Evolutionary conservation across 2,329 filamentous ascomycete genomes (phyloP), one percentile per base, ranked within the genome.

Genomic region (Ceratocystis huliohia): DNA sequence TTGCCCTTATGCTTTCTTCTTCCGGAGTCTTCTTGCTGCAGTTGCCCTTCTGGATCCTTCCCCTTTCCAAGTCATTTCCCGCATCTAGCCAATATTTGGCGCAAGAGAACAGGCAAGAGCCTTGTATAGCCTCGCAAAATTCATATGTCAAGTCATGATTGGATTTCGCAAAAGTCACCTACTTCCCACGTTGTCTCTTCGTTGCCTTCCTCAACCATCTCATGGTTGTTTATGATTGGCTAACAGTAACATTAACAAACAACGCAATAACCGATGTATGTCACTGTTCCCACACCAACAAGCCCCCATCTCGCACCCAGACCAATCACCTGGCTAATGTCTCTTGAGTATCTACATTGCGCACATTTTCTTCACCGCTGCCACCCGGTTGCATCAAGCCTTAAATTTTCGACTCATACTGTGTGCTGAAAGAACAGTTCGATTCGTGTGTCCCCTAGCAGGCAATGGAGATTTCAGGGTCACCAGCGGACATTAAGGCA

Each of bases 381-480:
- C 56, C 17, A n/a, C 28, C 10, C 6, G 25, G 56, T 20, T n/a
- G 56, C 17, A 33, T 37, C 7, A 25, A 10, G 48, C n/a, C 30
- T 37, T 59, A 10, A 10, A n/a, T n/a, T 33, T 5, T 37, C 17
- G 33, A 13, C 28, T 10, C 17, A 13, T 8, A 33, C 7, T 37
- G 56, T 37, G 56, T 33, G 28, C 33, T 7, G 28, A 15, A n/a
- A 37, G 33, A n/a, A 59, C 17, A 10, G 17, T n/a, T 7, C 6
- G n/a, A 30, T 8, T 17, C 56, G 17, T 59, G 8, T 30, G 28
- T 17, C 30, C 28, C 56, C 56, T 33, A n/a, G 28, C 25, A 59
- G 25, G 56, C 22, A n/a, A 37, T 59, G 56, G 56, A 59, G 56
- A 59, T 59, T 59, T 59, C 56, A 59, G 56, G 56, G 56, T 59